Evolutionary conservation across 768 basidiomycete genomes (phyloP).

Genomic region (Calocybe indica): DNA sequence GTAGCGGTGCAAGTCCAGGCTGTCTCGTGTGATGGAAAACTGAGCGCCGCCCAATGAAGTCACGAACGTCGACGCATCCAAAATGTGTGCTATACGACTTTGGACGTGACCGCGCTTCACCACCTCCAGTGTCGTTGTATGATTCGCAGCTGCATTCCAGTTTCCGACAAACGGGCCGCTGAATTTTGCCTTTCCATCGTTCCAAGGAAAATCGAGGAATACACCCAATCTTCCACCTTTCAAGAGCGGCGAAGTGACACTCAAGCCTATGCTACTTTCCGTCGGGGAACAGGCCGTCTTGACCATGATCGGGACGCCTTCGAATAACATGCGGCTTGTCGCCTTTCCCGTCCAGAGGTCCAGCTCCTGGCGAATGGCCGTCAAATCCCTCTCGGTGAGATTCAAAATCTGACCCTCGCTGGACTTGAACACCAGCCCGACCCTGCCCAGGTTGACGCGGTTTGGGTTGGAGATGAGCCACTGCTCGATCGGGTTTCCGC

Average conservation of each 20-base stretch:
- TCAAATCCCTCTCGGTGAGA: conserved; percentile 32
- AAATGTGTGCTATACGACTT: conserved; percentile 36
- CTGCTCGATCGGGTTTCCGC: conserved; percentile 38
- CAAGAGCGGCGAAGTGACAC: conserved; percentile 35
- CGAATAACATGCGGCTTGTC: conserved; percentile 36
- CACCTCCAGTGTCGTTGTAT: conserved; percentile 35
- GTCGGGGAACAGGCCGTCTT: conserved; percentile 32
- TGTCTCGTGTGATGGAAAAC: conserved; percentile 35
- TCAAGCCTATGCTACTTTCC: conserved; percentile 33
- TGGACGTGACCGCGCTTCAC: conserved; percentile 9
- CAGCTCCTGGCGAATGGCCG: conserved; percentile 30
- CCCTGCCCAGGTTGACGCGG: conserved; percentile 46
- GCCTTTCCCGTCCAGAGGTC: conserved; percentile 54
- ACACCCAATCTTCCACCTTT: conserved; percentile 31
- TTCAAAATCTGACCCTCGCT: conserved; percentile 17
- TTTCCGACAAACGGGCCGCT: conserved; percentile 52
- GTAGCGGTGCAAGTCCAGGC: conserved; percentile 40
- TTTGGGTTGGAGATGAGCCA: conserved; percentile 58
- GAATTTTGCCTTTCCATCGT: conserved; percentile 51
- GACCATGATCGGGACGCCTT: conserved; percentile 29
- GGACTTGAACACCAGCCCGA: conserved; percentile 40
- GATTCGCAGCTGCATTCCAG: conserved; percentile 40
- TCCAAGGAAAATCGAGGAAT: conserved; percentile 58
- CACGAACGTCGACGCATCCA: conserved; percentile 33
- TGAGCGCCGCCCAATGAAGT: conserved; percentile 35